These are phyloP conservation scores for Oryza longistaminata DNA, from an alignment of 176 grass and related monocot genomes.

Conservation along the genomic window DNA sequence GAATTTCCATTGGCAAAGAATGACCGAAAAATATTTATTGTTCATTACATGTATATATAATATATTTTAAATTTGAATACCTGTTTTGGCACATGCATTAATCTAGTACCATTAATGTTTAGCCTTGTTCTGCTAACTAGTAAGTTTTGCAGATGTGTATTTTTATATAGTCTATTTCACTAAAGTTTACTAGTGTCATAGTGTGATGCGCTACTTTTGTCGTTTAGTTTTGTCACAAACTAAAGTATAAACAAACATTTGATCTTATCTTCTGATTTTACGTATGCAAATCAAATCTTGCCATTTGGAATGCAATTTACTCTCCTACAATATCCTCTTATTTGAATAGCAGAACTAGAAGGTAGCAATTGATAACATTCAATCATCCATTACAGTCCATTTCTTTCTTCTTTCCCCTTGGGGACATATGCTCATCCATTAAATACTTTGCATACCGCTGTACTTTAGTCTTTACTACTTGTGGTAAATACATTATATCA, in stretches of 20 bases:
- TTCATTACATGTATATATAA: background rate
- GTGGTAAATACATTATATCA: background rate
- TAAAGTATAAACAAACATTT: conserved; percentile 14
- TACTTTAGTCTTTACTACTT: background rate
- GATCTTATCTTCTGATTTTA: background rate
- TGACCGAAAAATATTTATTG: background rate
- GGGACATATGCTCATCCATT: background rate
- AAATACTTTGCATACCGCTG: background rate
- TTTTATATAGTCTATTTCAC: background rate
- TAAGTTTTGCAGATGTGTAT: background rate
- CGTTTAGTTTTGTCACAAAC: conserved; percentile 24
- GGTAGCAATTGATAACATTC: background rate
- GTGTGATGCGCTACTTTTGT: background rate
- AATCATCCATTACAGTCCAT: background rate
- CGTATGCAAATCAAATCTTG: background rate
- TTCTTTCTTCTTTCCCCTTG: background rate
- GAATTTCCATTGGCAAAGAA: background rate
- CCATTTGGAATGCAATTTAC: background rate
- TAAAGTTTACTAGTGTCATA: background rate
- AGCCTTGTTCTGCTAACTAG: background rate
- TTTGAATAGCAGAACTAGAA: background rate
- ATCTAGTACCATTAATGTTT: background rate
- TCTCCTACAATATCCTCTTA: background rate
- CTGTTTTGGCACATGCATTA: background rate
- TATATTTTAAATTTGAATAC: background rate